Conservation (phyloP, 176 grass and related monocot species). For the Carex kokanica region DNA sequence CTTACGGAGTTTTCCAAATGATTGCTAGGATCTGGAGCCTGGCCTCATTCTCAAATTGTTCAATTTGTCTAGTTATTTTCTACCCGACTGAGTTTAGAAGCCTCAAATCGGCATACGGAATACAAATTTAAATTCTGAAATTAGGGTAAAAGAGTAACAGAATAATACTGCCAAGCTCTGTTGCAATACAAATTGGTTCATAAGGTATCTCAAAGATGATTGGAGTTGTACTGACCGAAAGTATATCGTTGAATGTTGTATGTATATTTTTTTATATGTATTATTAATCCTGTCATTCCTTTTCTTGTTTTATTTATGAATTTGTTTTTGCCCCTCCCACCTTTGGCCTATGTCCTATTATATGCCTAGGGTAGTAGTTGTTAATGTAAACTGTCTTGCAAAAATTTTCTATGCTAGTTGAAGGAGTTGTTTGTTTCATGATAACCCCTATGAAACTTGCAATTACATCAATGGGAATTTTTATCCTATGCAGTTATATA, state of each 20-base stretch:
- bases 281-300: neutral
- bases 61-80: neutral
- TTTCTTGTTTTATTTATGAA: neutral
- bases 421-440: neutral
- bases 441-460: neutral
- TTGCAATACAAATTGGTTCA: neutral
- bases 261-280: neutral
- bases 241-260: neutral
- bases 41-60: neutral
- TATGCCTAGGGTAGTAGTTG: neutral
- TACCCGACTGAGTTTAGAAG: neutral
- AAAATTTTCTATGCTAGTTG: neutral
- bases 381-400: neutral
- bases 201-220: neutral
- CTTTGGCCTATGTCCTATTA: neutral
- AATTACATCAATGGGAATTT: neutral
- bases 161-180: neutral
- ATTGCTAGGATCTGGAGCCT: neutral
- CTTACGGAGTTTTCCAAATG: neutral
- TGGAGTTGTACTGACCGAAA: neutral
- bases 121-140: neutral
- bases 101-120: neutral
- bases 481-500: neutral
- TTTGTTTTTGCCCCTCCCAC: neutral
- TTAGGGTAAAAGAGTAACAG: neutral